Evolutionary conservation across 2,329 filamentous ascomycete genomes (phyloP).

Genomic region (Alternaria rosae): DNA sequence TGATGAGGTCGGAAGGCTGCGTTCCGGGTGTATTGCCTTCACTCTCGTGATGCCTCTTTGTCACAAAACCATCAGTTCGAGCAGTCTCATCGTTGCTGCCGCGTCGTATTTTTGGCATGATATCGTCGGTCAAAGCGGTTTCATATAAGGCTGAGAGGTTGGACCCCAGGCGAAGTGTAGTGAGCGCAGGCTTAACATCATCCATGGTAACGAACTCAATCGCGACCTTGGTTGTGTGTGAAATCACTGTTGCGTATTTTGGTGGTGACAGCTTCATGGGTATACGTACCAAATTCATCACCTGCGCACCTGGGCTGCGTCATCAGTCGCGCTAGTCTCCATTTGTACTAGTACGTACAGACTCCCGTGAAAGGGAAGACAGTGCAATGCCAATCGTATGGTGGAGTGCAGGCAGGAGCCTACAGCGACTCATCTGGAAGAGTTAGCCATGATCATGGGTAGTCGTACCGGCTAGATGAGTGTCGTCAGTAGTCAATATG

Average conservation of each 20-base stretch:
- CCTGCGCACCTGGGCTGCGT: background rate
- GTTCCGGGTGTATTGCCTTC: background rate
- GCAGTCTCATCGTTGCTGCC: background rate
- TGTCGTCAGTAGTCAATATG: too few relatives aligned
- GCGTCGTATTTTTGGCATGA: background rate
- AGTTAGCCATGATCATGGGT: too few relatives aligned
- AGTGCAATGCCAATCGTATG: background rate
- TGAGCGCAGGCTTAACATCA: background rate
- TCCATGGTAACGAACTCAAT: background rate
- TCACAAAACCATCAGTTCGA: background rate
- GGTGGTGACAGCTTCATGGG: background rate
- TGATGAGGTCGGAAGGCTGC: constrained; percentile 3
- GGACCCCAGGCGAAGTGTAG: background rate
- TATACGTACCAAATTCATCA: background rate
- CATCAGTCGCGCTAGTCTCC: background rate
- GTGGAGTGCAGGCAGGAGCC: background rate
- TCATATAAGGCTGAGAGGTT: background rate
- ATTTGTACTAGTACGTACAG: background rate
- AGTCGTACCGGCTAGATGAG: too few relatives aligned
- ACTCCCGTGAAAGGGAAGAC: background rate
- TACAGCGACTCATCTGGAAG: too few relatives aligned
- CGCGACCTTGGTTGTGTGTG: background rate
- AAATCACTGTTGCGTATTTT: background rate
- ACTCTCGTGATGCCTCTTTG: background rate
- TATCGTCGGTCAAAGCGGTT: background rate